Percentiles rank a stretch among this genome's conserved stretches.
phyloP scores from a whole-genome alignment of 495 filamentous ascomycete genomes.

The Sporormia fimetaria region DNA sequence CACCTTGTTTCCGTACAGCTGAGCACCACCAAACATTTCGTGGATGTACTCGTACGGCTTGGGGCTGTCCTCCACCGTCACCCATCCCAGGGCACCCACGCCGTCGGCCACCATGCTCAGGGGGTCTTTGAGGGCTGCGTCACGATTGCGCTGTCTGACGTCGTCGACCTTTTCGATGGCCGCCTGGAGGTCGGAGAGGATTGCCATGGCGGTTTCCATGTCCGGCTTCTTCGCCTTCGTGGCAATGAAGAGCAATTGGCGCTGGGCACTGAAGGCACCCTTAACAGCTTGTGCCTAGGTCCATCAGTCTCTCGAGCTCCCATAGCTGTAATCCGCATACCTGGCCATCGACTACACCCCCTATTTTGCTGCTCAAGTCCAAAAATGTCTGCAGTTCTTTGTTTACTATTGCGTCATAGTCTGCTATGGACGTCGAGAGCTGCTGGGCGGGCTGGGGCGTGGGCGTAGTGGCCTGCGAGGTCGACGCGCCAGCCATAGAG shows the following conservation, averaged over 20 bases:
- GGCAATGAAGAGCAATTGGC: constrained; percentile 75
- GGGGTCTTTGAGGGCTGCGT: constrained; percentile 59
- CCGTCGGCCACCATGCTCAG: constrained; percentile 80
- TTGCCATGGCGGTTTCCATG: constrained; percentile 53
- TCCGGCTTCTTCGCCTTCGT: constrained; percentile 90
- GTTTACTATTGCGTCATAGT: constrained; percentile 72
- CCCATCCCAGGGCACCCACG: constrained; percentile 76
- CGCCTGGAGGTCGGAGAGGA: constrained; percentile 72
- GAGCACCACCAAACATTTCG: constrained; percentile 64
- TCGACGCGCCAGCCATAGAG: neutral
- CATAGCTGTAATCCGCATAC: too few species aligned
- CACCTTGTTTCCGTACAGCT: constrained; percentile 88
- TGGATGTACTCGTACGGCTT: constrained; percentile 73
- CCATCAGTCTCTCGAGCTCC: too few species aligned
- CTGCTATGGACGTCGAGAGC: constrained; percentile 66
- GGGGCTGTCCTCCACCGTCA: constrained; percentile 57
- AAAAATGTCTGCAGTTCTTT: constrained; percentile 67
- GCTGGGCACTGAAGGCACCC: constrained; percentile 66
- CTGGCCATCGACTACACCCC: constrained; percentile 70
- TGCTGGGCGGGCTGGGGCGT: constrained; percentile 38
- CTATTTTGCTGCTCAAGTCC: constrained; percentile 63
- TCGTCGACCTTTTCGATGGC: constrained; percentile 63
- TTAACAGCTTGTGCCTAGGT: constrained; percentile 47
- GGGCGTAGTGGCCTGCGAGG: constrained; percentile 26
- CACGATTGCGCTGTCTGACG: constrained; percentile 67